These are phyloP conservation scores for Fusarium sublunatum DNA, from an alignment of 2,329 filamentous ascomycete genomes.

Conservation along the genomic window DNA sequence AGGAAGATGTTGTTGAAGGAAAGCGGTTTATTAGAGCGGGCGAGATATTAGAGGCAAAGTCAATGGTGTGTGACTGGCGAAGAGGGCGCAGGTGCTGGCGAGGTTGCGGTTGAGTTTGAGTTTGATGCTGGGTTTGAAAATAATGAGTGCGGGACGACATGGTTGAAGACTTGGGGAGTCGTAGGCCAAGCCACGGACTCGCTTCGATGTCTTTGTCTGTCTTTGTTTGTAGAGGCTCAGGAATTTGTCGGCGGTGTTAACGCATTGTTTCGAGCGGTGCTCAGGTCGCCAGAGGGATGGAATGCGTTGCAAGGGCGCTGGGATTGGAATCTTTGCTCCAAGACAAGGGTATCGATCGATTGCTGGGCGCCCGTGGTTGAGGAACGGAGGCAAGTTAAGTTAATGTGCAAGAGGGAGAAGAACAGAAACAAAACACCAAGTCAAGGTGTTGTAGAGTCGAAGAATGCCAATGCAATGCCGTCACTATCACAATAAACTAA, in stretches of 20 bases:
- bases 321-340: conserved; percentile 32
- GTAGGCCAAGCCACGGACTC: conserved; percentile 37
- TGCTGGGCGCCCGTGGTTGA: neutral
- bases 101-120: conserved; percentile 29
- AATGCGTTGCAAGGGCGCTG: conserved; percentile 31
- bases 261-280: conserved; percentile 49
- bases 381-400: neutral
- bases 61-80: conserved; percentile 65
- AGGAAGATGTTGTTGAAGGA: conserved; percentile 76
- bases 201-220: conserved; percentile 25
- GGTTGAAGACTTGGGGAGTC: conserved; percentile 42
- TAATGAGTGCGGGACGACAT: conserved; percentile 70
- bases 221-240: conserved; percentile 26
- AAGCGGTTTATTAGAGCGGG: conserved; percentile 64
- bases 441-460: conserved; percentile 20
- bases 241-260: conserved; percentile 45
- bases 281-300: conserved; percentile 37
- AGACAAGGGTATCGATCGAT: conserved; percentile 40
- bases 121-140: conserved; percentile 39
- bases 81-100: conserved; percentile 50
- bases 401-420: conserved; percentile 10
- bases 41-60: conserved; percentile 55
- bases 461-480: conserved; percentile 39
- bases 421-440: conserved; percentile 13
- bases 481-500: conserved; percentile 39